Conservation (phyloP, 306 rosid species). For the Elaeagnus macrophylla region DNA sequence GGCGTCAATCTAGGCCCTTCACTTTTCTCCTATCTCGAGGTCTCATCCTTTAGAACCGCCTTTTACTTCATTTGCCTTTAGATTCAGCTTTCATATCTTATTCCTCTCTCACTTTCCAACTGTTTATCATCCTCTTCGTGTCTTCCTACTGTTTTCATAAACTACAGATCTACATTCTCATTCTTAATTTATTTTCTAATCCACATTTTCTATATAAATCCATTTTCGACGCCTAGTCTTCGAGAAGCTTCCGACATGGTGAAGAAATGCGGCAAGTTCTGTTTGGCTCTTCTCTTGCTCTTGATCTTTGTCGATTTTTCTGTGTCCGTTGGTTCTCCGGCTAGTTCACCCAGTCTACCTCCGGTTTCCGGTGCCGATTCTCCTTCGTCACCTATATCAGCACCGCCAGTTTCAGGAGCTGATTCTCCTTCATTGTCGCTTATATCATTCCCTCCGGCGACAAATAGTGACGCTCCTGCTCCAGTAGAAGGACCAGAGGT, state of each 20-base stretch:
- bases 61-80: neutral
- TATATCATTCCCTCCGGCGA: neutral
- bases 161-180: conserved; percentile 12
- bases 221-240: neutral
- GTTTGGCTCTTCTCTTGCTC: conserved; percentile 16
- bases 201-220: conserved; percentile 20
- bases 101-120: conserved; percentile 1
- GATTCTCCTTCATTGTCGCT: too few species aligned
- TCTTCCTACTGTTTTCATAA: too few species aligned
- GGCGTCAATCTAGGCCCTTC: conserved; percentile 25
- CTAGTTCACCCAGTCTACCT: conserved; percentile 25
- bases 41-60: conserved; percentile 18
- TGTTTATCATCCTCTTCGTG: too few species aligned
- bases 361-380: conserved; percentile 12
- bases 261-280: conserved; percentile 12
- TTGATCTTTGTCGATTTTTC: conserved; percentile 19
- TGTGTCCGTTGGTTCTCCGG: conserved; percentile 23
- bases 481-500: conserved; percentile 17
- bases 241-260: conserved; percentile 23
- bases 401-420: too few species aligned
- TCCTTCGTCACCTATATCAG: conserved; percentile 4
- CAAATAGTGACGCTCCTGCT: conserved; percentile 10
- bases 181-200: conserved; percentile 14
- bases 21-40: conserved; percentile 3
- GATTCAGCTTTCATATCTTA: neutral